Conservation (phyloP, 148 eudicot species). For the Amaranthus hypochondriacus region DNA sequence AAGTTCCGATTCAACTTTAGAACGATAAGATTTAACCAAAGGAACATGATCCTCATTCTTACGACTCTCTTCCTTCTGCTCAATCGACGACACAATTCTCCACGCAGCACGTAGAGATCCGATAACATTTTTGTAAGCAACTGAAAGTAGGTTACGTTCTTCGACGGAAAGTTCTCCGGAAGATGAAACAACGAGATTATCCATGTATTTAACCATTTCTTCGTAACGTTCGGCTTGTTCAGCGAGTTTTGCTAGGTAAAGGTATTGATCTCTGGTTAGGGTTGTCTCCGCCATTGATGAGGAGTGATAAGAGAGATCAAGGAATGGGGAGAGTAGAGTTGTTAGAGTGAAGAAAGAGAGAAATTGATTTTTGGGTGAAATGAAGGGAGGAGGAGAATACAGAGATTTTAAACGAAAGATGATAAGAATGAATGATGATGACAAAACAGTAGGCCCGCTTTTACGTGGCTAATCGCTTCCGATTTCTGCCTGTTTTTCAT, state of each 20-base stretch:
- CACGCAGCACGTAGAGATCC: conserved; percentile 26
- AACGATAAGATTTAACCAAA: conserved; percentile 14
- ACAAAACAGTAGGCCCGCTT: neutral
- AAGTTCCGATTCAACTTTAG: conserved; percentile 19
- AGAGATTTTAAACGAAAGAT: neutral
- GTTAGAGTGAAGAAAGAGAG: neutral
- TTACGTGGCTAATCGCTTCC: conserved; percentile 9
- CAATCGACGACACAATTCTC: conserved; percentile 23
- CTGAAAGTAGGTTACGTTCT: conserved; percentile 22
- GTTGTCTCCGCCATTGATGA: conserved; percentile 15
- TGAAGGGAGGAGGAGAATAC: neutral
- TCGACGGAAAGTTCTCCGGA: conserved; percentile 17
- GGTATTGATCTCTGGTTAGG: conserved; percentile 21
- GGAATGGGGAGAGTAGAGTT: neutral
- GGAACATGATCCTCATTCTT: conserved; percentile 13
- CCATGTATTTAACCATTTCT: conserved; percentile 28
- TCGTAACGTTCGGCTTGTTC: conserved; percentile 33
- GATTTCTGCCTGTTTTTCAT: neutral
- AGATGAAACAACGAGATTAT: conserved; percentile 6
- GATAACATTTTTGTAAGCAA: conserved; percentile 26
- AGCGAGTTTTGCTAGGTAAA: conserved; percentile 31
- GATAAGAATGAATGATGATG: conserved; percentile 10
- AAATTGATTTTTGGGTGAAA: neutral
- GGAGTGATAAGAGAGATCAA: conserved; percentile 2
- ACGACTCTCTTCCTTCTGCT: conserved; percentile 27